These are phyloP conservation scores for Tremellales sp. DNA, from an alignment of 1,284 basidiomycete species.

Conservation along the genomic window DNA sequence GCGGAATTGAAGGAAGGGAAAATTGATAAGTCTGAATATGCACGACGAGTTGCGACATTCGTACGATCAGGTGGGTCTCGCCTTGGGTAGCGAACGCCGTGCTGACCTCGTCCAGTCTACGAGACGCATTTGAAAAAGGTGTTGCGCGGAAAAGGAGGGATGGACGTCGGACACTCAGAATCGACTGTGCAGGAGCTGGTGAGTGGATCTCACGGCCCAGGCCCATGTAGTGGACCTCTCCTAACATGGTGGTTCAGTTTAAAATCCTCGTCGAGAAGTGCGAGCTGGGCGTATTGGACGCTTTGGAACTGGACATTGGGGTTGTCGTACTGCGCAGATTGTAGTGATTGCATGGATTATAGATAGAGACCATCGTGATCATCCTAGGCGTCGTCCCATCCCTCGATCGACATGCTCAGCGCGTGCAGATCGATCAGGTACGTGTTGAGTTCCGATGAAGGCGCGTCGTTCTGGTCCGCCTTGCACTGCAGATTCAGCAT, in stretches of 20 bases:
- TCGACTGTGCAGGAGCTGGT: conserved; percentile 22
- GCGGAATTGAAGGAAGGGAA: conserved; percentile 14
- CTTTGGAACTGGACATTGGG: conserved; percentile 20
- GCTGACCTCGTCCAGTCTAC: conserved; percentile 16
- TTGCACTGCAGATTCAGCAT: conserved; percentile 85
- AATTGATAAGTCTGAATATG: conserved; percentile 21
- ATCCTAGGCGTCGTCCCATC: conserved; percentile 20
- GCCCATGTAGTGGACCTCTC: not conserved
- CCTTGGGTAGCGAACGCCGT: not conserved
- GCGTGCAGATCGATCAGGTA: conserved; percentile 49
- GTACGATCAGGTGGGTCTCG: conserved; percentile 15
- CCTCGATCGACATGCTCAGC: conserved; percentile 40
- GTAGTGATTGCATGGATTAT: not conserved
- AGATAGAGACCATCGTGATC: not conserved
- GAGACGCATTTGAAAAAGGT: conserved; percentile 25
- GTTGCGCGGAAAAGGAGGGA: conserved; percentile 16
- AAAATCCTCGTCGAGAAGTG: conserved; percentile 24
- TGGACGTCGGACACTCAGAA: conserved; percentile 25
- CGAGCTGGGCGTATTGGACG: conserved; percentile 21
- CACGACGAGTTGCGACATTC: conserved; percentile 17
- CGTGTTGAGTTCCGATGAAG: conserved; percentile 41
- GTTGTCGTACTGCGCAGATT: conserved; percentile 17
- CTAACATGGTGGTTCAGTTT: conserved; percentile 11
- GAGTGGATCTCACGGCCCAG: conserved; percentile 1
- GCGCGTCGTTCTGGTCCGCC: conserved; percentile 54